Conservation (phyloP, 345 rosid genomes). For the Hibiscus tridactylites region DNA sequence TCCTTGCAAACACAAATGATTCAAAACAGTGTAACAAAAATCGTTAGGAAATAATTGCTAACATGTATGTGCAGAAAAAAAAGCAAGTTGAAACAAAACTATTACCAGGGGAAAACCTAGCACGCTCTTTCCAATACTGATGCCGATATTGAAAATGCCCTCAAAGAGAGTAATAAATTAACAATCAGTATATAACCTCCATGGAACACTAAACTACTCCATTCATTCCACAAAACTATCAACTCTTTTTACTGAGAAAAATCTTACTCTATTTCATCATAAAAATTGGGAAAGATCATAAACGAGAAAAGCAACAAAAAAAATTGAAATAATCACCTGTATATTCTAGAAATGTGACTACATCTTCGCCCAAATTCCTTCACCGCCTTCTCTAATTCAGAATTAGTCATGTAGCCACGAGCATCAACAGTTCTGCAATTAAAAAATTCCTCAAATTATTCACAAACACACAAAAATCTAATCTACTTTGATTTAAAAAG, state of each 20-base stretch:
- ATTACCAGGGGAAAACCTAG: conserved; percentile 88
- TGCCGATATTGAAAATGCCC: conserved; percentile 47
- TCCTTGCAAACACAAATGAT: not conserved
- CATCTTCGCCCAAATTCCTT: conserved; percentile 66
- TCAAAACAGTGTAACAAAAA: not conserved
- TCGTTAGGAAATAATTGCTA: not conserved
- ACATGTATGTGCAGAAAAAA: not conserved
- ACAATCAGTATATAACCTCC: conserved; percentile 39
- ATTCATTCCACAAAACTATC: not conserved
- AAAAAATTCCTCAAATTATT: not conserved
- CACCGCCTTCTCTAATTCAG: conserved; percentile 69
- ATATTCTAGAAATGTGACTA: conserved; percentile 65
- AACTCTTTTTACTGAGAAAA: not conserved
- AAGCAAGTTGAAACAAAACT: conserved; percentile 6
- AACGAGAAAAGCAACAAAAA: not conserved
- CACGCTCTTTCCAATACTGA: conserved; percentile 92
- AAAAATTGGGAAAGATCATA: not conserved
- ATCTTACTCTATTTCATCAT: not conserved
- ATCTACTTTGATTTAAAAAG: not conserved
- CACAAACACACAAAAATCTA: not conserved
- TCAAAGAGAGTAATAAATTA: conserved; percentile 66
- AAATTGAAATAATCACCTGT: conserved; percentile 47
- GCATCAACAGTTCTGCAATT: conserved; percentile 34
- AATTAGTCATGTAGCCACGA: conserved; percentile 70
- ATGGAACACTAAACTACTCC: conserved; percentile 12